Evolutionary conservation across 257 asterid genomes (phyloP).

Genomic region (Ligustrum vulgare): DNA sequence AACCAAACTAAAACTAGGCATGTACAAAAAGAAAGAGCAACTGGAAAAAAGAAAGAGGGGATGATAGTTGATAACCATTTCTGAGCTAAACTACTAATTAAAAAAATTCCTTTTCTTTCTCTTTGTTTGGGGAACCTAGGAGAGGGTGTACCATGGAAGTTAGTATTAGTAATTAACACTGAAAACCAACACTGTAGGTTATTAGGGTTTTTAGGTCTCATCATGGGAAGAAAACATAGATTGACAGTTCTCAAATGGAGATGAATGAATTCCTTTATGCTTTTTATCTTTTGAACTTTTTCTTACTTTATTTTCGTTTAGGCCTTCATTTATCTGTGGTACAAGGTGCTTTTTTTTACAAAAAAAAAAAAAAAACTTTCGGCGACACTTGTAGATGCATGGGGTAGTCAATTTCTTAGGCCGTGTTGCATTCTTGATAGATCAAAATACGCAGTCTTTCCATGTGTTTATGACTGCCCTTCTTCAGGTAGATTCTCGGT

Average conservation of each 20-base stretch:
- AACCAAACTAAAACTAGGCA: background rate
- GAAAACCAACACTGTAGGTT: background rate
- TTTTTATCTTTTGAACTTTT: background rate
- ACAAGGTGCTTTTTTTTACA: background rate
- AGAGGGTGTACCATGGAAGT: background rate
- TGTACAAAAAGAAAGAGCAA: background rate
- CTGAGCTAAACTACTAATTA: background rate
- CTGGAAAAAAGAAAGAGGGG: background rate
- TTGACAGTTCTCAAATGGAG: background rate
- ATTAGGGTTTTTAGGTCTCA: background rate
- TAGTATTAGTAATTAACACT: background rate
- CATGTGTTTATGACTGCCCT: conserved; percentile 89
- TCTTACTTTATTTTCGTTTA: background rate
- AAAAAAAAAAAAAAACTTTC: no score
- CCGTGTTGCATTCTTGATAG: conserved; percentile 75
- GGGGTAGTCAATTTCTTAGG: conserved; percentile 92
- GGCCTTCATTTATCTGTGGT: background rate
- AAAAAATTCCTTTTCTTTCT: background rate
- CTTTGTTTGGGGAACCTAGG: background rate
- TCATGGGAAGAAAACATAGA: background rate
- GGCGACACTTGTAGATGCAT: conserved; percentile 66
- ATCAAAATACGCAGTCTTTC: conserved; percentile 96
- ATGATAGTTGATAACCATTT: background rate
- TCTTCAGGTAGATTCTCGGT: conserved; percentile 65
- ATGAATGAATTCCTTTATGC: background rate